Conservation (phyloP, 2,329 filamentous ascomycete species). For the Sporothrix brunneoviolacea region DNA sequence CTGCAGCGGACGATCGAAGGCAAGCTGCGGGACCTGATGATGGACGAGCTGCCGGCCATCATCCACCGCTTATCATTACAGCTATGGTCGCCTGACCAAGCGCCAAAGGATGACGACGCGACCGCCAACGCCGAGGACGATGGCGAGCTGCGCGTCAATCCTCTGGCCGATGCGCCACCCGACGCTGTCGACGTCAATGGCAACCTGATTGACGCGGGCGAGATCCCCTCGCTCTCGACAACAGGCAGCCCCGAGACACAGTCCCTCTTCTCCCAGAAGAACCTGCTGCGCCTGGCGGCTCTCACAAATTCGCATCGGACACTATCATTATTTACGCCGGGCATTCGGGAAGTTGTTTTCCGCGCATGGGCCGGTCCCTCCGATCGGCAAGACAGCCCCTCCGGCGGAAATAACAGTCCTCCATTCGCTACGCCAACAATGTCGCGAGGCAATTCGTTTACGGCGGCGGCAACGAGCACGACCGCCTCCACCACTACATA, state of each 20-base stretch:
- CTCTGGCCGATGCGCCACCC: slow-evolving; percentile 71
- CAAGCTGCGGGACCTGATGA: slow-evolving; percentile 87
- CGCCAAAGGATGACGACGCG: slow-evolving; percentile 58
- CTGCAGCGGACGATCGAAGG: slow-evolving; percentile 92
- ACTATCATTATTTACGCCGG: slow-evolving; percentile 82
- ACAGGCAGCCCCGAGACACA: slow-evolving; percentile 77
- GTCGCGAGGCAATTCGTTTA: slow-evolving; percentile 57
- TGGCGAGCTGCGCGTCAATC: slow-evolving; percentile 63
- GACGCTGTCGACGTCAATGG: slow-evolving; percentile 78
- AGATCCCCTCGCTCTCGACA: slow-evolving; percentile 69
- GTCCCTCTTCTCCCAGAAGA: slow-evolving; percentile 92
- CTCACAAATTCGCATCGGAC: slow-evolving; percentile 86
- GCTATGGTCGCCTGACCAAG: slow-evolving; percentile 84
- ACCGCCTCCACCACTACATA: slow-evolving; percentile 58
- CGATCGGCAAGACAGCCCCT: slow-evolving; percentile 56
- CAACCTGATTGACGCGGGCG: slow-evolving; percentile 66
- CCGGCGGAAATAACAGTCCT: slow-evolving; percentile 35
- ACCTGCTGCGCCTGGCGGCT: slow-evolving; percentile 72
- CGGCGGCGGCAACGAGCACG: slow-evolving; percentile 50
- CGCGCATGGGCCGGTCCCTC: slow-evolving; percentile 80
- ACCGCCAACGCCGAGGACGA: slow-evolving; percentile 42
- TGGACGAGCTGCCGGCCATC: slow-evolving; percentile 95
- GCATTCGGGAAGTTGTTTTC: slow-evolving; percentile 85
- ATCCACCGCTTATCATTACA: slow-evolving; percentile 87
- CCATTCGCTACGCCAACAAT: slow-evolving; percentile 45